Evolutionary conservation across 495 filamentous ascomycete species (phyloP), one percentile per base, ranked within the genome.

Genomic region (Penicillium arizonense): DNA sequence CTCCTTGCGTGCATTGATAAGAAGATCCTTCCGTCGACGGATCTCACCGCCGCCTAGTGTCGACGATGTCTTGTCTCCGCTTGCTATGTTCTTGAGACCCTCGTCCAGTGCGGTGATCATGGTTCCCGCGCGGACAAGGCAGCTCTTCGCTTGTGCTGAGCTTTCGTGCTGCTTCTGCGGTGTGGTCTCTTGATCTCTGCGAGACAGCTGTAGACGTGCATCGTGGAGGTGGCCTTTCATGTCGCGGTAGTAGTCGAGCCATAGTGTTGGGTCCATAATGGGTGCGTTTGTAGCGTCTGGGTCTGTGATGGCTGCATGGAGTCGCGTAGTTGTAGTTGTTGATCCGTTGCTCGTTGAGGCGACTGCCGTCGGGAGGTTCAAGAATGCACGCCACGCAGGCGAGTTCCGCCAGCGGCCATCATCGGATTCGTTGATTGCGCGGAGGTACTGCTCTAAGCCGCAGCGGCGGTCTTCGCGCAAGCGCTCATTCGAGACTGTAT

Each of bases 371-470:
- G 91, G 92, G 0, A 97, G 80, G 55, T 89, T 91, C 28, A 98
- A 73, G 63, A 98, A 98, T 1, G 85, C 78, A 33, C 90, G 82
- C 90, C 92, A 98, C 30, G 82, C 87, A 20, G 82, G 75, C 3
- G 87, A 89, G 62, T 84, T 86, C n/a, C 93, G 84, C 94, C 94
- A 98, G 40, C 89, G 79, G 3, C 82, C 68, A 60, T 97, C 91
- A 6, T 83, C 79, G 11, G 80, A 69, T 49, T 85, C 82, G 51
- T 93, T 90, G 56, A 97, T 91, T 30, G 85, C 83, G 39, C 80
- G 82, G 21, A 97, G 83, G 74, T 97, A 97, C 39, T 75, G 61
- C 70, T 97, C 90, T 3, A 97, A 81, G 0, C 77, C 87, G 55
- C 72, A 58, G 16, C 91, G 87, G 16, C 94, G 87, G 54, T 85